Base-by-base conservation (phyloP, 768 basidiomycete genomes). In the Dioszegia hungarica region DNA sequence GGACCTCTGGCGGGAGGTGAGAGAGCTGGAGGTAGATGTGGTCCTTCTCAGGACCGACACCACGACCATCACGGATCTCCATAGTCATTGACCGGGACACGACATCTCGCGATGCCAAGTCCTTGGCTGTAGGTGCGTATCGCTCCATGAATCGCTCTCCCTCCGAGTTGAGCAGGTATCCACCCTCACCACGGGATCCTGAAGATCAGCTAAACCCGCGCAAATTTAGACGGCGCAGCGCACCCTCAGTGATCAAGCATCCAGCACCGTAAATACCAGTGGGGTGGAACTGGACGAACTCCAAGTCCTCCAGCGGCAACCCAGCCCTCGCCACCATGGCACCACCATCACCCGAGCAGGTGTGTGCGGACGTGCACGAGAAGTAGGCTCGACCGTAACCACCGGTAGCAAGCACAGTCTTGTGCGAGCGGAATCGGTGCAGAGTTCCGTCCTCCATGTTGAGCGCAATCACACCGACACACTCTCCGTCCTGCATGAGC, bases 131-230 rank as follows among this genome's bases (percentile, higher is more conserved):
- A 10, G 95, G 95, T 0, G 95, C 95, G 77, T 98, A 98, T 77
- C 94, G 90, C 78, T 98, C 94, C 95, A 99, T 99, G 82, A 99
- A 99, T 58, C 95, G 88, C 79, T 99, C 95, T 75, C 95, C 95
- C 81, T 98, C 88, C 9, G 91, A 89, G 81, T 99, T 98, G 74
- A 99, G 80, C 63, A 99, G 82, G 79, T 98, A 98, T 62, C 95
- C 95, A 80, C 95, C 95, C 78, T 99, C 95, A 70, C 95, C 95
- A 76, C 95, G 91, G 65, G 95, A 97, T 66, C 93, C 93, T 92
- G 64, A n/a, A 22, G 5, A 40, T 55, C 46, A 55, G 33, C 37
- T 43, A 5, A 33, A 25, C 1, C 6, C 29, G 2, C n/a, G 1
- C 20, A 6, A 17, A 3, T 31, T 4, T 10, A 22, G 39, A 29